Evolutionary conservation across 1,284 basidiomycete species (phyloP).

Genomic region (Blastosporella zonata): DNA sequence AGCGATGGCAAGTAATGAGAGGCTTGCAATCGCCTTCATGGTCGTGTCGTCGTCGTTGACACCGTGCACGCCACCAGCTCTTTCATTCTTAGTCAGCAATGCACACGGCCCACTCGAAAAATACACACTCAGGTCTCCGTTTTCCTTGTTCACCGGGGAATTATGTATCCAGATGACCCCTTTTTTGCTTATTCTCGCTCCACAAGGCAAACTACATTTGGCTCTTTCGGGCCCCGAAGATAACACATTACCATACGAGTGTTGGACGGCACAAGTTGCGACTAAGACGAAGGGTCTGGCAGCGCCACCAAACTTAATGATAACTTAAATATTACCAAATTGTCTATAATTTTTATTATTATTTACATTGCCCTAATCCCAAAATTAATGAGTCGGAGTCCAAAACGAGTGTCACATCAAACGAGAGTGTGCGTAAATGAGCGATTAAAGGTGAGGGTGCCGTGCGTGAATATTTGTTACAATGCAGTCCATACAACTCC

Average conservation of each 20-base stretch:
- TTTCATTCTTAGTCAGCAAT: slow-evolving; percentile 11
- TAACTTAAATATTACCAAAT: neutral
- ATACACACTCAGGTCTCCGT: neutral
- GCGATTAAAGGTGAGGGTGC: too few species aligned
- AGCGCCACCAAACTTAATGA: neutral
- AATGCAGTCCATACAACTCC: slow-evolving; percentile 13
- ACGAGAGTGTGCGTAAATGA: neutral
- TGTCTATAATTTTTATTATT: neutral
- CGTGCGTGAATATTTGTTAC: neutral
- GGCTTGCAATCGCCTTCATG: slow-evolving; percentile 37
- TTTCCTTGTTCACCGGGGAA: neutral
- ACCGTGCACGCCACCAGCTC: neutral
- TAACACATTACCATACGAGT: neutral
- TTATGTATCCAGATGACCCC: slow-evolving; percentile 6
- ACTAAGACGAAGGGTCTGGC: too few species aligned
- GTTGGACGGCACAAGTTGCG: too few species aligned
- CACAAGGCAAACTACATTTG: neutral
- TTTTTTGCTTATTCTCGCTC: slow-evolving; percentile 4
- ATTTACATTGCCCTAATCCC: neutral
- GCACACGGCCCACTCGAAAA: neutral
- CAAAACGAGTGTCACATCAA: slow-evolving; percentile 3
- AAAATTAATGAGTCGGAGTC: neutral
- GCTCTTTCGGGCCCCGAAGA: slow-evolving; percentile 5
- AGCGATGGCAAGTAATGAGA: slow-evolving; percentile 34
- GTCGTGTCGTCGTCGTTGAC: slow-evolving; percentile 7